Conservation (phyloP, 2,329 filamentous ascomycete species). For the Myotisia sp. region DNA sequence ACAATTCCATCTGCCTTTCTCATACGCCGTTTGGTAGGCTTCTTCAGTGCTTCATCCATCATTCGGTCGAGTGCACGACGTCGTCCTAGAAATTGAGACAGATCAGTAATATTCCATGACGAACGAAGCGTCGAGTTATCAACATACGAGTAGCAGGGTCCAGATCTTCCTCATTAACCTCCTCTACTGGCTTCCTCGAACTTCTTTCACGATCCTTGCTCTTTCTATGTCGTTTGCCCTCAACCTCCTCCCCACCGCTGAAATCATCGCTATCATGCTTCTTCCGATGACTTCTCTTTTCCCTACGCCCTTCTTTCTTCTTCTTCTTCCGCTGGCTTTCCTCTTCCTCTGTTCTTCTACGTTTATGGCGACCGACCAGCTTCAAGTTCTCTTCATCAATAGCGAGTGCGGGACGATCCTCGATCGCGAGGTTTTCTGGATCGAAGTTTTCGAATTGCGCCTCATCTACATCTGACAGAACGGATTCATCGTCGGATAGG, state of each 20-base stretch:
- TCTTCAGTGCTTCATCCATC: constrained; percentile 79
- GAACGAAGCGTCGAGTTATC: too few relatives aligned
- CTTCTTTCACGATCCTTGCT: constrained; percentile 27
- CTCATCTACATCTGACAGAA: constrained; percentile 50
- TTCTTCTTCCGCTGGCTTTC: constrained; percentile 53
- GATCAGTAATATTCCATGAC: constrained; percentile 1
- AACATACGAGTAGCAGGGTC: constrained; percentile 66
- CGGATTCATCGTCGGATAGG: constrained; percentile 46
- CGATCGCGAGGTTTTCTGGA: constrained; percentile 45
- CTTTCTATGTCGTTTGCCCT: constrained; percentile 40
- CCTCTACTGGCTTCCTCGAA: constrained; percentile 42
- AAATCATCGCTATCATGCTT: constrained; percentile 48
- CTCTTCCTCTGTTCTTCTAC: constrained; percentile 48
- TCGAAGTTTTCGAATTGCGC: constrained; percentile 53
- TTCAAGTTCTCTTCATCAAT: constrained; percentile 50
- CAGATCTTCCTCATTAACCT: constrained; percentile 62
- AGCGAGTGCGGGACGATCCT: constrained; percentile 43
- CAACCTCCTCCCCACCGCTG: constrained; percentile 37
- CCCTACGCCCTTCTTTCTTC: constrained; percentile 41
- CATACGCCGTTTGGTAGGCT: constrained; percentile 53
- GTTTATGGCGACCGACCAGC: constrained; percentile 48
- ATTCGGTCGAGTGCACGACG: constrained; percentile 71
- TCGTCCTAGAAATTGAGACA: constrained; percentile 42
- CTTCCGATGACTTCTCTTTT: constrained; percentile 54
- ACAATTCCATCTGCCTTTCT: constrained; percentile 80